These are phyloP conservation scores for Solanum piurae DNA, from an alignment of 257 asterid species.

Conservation along the genomic window DNA sequence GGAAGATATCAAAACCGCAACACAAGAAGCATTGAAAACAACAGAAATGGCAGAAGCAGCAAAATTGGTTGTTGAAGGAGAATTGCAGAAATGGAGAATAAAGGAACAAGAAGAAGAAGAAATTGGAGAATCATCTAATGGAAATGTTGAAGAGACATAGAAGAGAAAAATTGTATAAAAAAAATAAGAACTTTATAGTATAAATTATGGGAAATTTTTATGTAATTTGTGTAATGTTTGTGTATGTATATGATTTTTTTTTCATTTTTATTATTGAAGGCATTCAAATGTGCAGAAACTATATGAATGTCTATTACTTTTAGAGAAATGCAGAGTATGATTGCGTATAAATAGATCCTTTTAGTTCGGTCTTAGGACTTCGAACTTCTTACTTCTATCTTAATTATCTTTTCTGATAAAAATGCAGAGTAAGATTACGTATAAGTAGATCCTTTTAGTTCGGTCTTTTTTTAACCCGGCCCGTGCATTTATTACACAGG, in stretches of 20 bases:
- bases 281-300: background rate
- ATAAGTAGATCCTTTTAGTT: no score
- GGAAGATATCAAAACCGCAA: conserved; percentile 45
- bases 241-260: background rate
- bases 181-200: background rate
- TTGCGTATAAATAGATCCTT: background rate
- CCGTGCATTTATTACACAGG: no score
- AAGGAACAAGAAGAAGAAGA: conserved; percentile 64
- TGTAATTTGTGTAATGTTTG: background rate
- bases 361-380: background rate
- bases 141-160: background rate
- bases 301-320: background rate
- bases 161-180: background rate
- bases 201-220: background rate
- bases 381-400: no score
- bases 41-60: conserved; percentile 93
- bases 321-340: background rate
- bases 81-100: conserved; percentile 71
- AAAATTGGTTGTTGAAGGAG: conserved; percentile 72
- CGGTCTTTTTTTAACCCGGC: rapidly evolving
- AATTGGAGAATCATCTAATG: conserved; percentile 46
- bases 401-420: rapidly evolving
- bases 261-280: background rate
- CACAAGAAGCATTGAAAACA: conserved; percentile 51
- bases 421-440: background rate